phyloP scores from a whole-genome alignment of 495 filamentous ascomycete genomes.

The Endocarpon pusillum region DNA sequence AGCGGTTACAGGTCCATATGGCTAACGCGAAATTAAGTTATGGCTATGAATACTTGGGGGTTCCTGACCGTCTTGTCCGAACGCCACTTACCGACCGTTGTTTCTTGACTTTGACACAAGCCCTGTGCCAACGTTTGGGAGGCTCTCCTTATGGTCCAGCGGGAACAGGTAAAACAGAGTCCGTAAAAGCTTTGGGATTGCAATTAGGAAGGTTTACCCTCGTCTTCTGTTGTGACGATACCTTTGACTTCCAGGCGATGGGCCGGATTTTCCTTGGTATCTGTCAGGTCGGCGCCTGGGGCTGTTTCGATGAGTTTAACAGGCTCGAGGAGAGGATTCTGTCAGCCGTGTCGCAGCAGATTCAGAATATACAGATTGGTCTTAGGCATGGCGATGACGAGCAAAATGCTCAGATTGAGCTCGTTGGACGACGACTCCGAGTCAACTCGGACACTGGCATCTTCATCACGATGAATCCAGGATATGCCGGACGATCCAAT shows the following conservation, averaged over 20 bases:
- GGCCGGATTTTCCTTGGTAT: constrained; percentile 98
- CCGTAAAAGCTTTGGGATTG: constrained; percentile 90
- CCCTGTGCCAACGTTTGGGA: constrained; percentile 82
- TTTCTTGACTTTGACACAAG: constrained; percentile 93
- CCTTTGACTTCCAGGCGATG: constrained; percentile 99
- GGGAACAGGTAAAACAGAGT: constrained; percentile 98
- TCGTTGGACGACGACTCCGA: constrained; percentile 71
- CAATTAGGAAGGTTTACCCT: constrained; percentile 95
- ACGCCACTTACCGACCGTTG: constrained; percentile 95
- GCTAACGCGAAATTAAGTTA: constrained; percentile 91
- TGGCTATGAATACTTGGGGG: constrained; percentile 94
- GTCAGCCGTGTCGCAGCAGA: constrained; percentile 94
- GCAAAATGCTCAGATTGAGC: constrained; percentile 71
- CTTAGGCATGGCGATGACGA: constrained; percentile 65
- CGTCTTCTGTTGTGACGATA: constrained; percentile 98
- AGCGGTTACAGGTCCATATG: constrained; percentile 84
- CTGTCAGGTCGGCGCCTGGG: constrained; percentile 97
- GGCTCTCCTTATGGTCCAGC: constrained; percentile 95
- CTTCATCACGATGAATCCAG: constrained; percentile 99
- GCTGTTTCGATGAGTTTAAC: constrained; percentile 99
- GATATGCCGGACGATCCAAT: constrained; percentile 95
- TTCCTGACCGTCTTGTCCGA: constrained; percentile 84
- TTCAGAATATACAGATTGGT: constrained; percentile 96
- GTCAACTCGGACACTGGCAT: constrained; percentile 91
- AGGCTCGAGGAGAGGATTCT: constrained; percentile 91